Evolutionary conservation across 1,284 basidiomycete genomes (phyloP).

Genomic region (Chiua sp.): DNA sequence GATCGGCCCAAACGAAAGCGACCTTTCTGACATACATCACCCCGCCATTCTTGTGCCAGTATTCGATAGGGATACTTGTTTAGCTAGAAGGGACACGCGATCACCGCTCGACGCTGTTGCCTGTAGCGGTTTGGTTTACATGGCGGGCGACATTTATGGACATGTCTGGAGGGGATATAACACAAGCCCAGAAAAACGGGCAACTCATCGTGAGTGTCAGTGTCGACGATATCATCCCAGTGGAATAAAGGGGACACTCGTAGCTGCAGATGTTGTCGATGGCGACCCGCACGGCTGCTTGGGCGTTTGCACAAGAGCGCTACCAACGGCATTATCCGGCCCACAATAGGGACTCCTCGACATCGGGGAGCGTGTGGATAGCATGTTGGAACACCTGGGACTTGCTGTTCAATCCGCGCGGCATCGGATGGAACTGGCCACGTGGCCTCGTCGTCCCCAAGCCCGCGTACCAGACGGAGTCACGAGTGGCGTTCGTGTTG

Average conservation of each 20-base stretch:
- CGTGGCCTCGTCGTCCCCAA: constrained; percentile 19
- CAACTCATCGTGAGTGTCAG: constrained; percentile 22
- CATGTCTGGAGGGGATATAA: constrained; percentile 20
- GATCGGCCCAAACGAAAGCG: too few relatives aligned
- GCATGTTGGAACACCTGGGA: constrained; percentile 35
- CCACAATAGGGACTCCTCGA: not conserved
- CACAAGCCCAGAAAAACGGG: constrained; percentile 15
- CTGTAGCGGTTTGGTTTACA: constrained; percentile 15
- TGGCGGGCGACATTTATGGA: constrained; percentile 31
- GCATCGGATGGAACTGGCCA: constrained; percentile 36
- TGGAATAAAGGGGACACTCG: not conserved
- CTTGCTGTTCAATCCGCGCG: constrained; percentile 26
- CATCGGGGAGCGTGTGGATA: constrained; percentile 3
- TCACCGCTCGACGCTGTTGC: constrained; percentile 29
- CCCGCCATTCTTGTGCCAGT: too few relatives aligned
- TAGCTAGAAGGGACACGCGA: constrained; percentile 26
- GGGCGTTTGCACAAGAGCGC: constrained; percentile 19
- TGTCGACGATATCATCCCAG: not conserved
- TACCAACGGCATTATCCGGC: constrained; percentile 15
- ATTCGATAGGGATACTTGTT: constrained; percentile 34
- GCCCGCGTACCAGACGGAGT: constrained; percentile 8
- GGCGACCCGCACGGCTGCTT: constrained; percentile 18
- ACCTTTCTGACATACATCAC: too few relatives aligned
- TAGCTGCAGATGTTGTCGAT: constrained; percentile 21
- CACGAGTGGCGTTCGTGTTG: constrained; percentile 19